phyloP scores from a whole-genome alignment of 2,329 filamentous ascomycete genomes.

The Penicillium verrucosum region DNA sequence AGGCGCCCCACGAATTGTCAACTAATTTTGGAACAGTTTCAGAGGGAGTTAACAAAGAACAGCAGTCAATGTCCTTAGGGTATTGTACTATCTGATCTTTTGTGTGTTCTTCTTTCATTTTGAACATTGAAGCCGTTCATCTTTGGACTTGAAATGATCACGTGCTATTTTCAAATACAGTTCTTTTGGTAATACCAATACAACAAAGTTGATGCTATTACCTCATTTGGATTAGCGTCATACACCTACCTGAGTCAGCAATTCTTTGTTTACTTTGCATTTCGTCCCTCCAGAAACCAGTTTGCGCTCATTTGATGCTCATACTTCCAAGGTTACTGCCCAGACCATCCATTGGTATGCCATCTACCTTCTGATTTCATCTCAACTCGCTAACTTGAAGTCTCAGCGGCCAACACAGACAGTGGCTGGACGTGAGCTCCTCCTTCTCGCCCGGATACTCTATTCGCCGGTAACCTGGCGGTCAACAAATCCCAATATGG shows the following conservation, averaged over 20 bases:
- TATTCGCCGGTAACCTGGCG: slow-evolving; percentile 26
- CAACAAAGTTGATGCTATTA: slow-evolving; percentile 1
- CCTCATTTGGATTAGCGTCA: slow-evolving; percentile 9
- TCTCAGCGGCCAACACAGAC: slow-evolving; percentile 11
- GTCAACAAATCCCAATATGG: slow-evolving; percentile 28
- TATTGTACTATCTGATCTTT: background rate
- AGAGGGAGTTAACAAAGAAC: background rate
- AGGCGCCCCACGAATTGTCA: slow-evolving; percentile 6
- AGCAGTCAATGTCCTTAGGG: background rate
- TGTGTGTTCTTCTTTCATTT: background rate
- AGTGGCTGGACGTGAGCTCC: slow-evolving; percentile 26
- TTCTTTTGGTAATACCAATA: slow-evolving; percentile 10
- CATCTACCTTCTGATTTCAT: background rate
- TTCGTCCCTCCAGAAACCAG: slow-evolving; percentile 14
- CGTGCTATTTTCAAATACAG: background rate
- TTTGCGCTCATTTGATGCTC: slow-evolving; percentile 5
- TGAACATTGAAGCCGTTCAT: background rate
- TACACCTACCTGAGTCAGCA: slow-evolving; percentile 28
- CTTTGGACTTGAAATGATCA: background rate
- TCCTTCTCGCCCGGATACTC: slow-evolving; percentile 22
- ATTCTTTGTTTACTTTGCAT: slow-evolving; percentile 32
- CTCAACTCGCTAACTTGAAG: background rate
- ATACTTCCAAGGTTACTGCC: background rate
- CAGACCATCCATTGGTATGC: slow-evolving; percentile 6
- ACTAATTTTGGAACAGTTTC: background rate